These are phyloP conservation scores for Colletotrichum cereale DNA, from an alignment of 2,329 filamentous ascomycete genomes.

Conservation along the genomic window DNA sequence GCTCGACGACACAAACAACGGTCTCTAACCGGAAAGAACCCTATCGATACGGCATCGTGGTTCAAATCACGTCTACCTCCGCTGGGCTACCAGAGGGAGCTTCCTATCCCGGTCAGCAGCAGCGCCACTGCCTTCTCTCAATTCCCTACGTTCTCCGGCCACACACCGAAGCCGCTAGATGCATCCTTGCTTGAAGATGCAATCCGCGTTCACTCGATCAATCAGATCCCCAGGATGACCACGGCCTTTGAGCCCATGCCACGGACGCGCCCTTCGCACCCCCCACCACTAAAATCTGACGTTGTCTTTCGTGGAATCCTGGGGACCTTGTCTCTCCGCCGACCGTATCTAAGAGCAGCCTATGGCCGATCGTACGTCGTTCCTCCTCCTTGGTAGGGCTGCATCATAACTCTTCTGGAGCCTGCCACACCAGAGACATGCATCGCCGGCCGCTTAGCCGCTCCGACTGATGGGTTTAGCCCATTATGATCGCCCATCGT, in stretches of 20 bases:
- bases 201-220: background rate
- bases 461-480: conserved; percentile 26
- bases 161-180: background rate
- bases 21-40: background rate
- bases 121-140: conserved; percentile 21
- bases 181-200: background rate
- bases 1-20: background rate
- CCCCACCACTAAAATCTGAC: conserved; percentile 38
- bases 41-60: background rate
- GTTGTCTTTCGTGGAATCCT: conserved; percentile 25
- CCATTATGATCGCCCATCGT: conserved; percentile 19
- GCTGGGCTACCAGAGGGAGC: conserved; percentile 2
- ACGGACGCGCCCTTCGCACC: conserved; percentile 14
- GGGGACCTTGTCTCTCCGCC: background rate
- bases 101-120: conserved; percentile 17
- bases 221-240: conserved; percentile 13
- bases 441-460: conserved; percentile 5
- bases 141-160: conserved; percentile 15
- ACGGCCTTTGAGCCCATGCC: conserved; percentile 21
- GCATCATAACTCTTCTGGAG: conserved; percentile 11
- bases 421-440: conserved; percentile 12
- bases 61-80: background rate
- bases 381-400: conserved; percentile 25
- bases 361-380: conserved; percentile 2
- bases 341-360: conserved; percentile 10